Percentiles rank a stretch among this genome's conserved stretches.
Evolutionary conservation across 2,329 filamentous ascomycete species (phyloP).

Genomic region (Fusarium sp.): DNA sequence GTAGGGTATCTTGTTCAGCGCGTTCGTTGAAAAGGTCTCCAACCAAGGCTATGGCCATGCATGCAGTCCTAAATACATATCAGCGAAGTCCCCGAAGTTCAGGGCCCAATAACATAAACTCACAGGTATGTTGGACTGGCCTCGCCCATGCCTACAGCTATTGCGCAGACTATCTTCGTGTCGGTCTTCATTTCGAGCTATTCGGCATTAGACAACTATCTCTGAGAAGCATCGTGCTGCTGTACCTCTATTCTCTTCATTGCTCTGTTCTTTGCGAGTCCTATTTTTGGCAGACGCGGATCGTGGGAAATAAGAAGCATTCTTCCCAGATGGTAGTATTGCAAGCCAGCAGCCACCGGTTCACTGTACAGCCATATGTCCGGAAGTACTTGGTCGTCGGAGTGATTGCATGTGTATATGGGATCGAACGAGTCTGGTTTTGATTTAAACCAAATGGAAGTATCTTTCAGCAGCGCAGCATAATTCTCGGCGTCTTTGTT

Average conservation of each 20-base stretch:
- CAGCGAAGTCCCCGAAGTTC: not conserved
- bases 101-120: not conserved
- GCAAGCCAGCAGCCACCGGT: conserved; percentile 35
- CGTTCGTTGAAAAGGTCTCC: conserved; percentile 44
- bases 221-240: not conserved
- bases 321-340: conserved; percentile 43
- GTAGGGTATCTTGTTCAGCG: not conserved
- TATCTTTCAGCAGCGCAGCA: conserved; percentile 30
- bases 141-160: conserved; percentile 34
- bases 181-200: conserved; percentile 37
- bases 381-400: conserved; percentile 24
- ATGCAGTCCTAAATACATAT: conserved; percentile 20
- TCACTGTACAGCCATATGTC: conserved; percentile 41
- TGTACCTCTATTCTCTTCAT: conserved; percentile 25
- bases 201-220: not conserved
- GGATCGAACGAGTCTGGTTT: conserved; percentile 41
- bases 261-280: conserved; percentile 23
- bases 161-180: conserved; percentile 39
- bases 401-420: conserved; percentile 21
- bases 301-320: conserved; percentile 41
- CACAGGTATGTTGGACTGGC: conserved; percentile 39
- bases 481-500: conserved; percentile 29
- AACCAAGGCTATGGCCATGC: conserved; percentile 40
- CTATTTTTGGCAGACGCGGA: conserved; percentile 37
- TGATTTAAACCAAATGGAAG: conserved; percentile 32